phyloP scores from a whole-genome alignment of 208 protist genomes.

The Crithidia acanthocephali region DNA sequence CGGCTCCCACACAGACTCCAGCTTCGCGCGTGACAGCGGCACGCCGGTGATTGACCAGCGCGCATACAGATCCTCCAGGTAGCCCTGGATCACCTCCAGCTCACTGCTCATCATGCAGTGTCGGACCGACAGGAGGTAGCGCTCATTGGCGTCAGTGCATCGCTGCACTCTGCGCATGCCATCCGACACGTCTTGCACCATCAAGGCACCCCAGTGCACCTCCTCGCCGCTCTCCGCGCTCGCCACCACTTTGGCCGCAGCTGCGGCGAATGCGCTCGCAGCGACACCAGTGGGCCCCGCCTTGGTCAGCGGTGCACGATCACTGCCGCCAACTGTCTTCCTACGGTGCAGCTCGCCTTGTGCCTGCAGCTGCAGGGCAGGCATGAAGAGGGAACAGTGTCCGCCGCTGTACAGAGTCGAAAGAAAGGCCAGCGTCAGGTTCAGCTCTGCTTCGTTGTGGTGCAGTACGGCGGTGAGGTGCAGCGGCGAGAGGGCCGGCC shows the following conservation, averaged over 20 bases:
- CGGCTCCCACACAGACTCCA: constrained; percentile 56
- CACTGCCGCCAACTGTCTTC: background rate
- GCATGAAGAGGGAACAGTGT: constrained; percentile 83
- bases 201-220: constrained; percentile 47
- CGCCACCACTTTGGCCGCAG: constrained; percentile 1
- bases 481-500: constrained; percentile 66
- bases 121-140: constrained; percentile 66
- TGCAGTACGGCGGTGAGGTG: constrained; percentile 63
- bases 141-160: constrained; percentile 66
- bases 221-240: constrained; percentile 17
- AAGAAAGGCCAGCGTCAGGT: constrained; percentile 65
- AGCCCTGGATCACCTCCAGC: constrained; percentile 72
- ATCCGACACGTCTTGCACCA: constrained; percentile 73
- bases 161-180: constrained; percentile 68
- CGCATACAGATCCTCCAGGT: constrained; percentile 63
- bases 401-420: constrained; percentile 71
- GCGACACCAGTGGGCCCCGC: background rate
- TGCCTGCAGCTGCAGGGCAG: background rate
- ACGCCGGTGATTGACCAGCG: constrained; percentile 47
- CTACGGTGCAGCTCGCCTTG: background rate
- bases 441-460: constrained; percentile 64
- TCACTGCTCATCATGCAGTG: constrained; percentile 61
- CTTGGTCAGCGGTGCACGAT: background rate
- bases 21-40: constrained; percentile 63
- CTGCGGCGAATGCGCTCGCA: background rate